Evolutionary conservation across 371 early-diverging fungal genomes (phyloP).

Genomic region (Umbelopsis sp.): DNA sequence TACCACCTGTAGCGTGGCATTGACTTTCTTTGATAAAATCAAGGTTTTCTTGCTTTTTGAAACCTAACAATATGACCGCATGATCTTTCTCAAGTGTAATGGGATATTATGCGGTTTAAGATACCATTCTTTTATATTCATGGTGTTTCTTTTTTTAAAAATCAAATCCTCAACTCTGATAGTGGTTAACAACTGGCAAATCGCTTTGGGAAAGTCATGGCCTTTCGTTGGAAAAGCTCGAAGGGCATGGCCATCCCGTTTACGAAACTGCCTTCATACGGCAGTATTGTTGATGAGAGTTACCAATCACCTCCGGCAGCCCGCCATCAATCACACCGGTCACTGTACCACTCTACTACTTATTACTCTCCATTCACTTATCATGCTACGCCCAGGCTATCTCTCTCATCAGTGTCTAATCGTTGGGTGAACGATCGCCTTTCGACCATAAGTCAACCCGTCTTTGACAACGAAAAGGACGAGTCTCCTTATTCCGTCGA

Average conservation of each 20-base stretch:
- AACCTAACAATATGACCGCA: slow-evolving; percentile 5
- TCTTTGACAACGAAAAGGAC: slow-evolving; percentile 6
- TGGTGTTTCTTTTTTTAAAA: neutral
- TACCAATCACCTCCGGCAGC: neutral
- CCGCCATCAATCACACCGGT: neutral
- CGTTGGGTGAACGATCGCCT: neutral
- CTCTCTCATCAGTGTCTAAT: neutral
- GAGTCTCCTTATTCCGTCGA: slow-evolving; percentile 4
- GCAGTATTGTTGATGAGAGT: slow-evolving; percentile 7
- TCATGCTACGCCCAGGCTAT: neutral
- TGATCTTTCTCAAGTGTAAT: neutral
- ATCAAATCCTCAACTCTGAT: neutral
- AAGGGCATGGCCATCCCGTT: neutral
- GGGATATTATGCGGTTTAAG: slow-evolving; percentile 17
- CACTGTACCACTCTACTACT: neutral
- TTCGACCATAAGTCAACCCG: neutral
- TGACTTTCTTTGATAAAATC: neutral
- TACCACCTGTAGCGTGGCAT: too few relatives aligned
- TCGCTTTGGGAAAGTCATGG: neutral
- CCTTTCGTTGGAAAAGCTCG: slow-evolving; percentile 8
- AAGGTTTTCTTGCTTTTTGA: neutral
- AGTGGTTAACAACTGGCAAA: neutral
- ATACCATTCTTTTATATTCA: neutral
- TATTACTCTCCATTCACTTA: neutral
- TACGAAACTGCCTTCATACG: slow-evolving; percentile 8